These are phyloP conservation scores for Hygrophoropsis aurantiaca DNA, from an alignment of 768 basidiomycete genomes.

Conservation along the genomic window DNA sequence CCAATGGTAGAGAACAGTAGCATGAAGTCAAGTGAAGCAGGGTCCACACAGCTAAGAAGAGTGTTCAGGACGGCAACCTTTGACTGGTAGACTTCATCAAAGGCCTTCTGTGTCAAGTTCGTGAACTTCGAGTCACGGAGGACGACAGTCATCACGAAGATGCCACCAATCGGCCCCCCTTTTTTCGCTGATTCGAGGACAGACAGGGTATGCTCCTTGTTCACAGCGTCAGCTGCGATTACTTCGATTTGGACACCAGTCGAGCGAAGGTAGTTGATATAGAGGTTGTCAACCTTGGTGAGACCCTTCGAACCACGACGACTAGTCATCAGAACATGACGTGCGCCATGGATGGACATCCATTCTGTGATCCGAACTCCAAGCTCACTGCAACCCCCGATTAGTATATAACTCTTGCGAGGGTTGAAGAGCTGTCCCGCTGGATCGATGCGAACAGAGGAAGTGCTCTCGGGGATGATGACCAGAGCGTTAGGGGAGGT, in stretches of 20 bases:
- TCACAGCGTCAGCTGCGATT: conserved; percentile 25
- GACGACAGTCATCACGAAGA: conserved; percentile 34
- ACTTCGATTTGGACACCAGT: conserved; percentile 23
- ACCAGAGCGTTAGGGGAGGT: conserved; percentile 9
- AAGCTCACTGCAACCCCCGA: conserved; percentile 22
- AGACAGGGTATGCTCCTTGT: conserved; percentile 18
- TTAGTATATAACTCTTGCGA: conserved; percentile 22
- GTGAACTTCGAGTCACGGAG: conserved; percentile 33
- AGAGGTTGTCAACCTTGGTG: conserved; percentile 25
- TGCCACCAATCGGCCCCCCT: conserved; percentile 27
- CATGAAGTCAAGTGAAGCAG: conserved; percentile 27
- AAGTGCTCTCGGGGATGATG: conserved; percentile 11
- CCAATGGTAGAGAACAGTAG: conserved; percentile 34
- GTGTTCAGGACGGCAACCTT: conserved; percentile 20
- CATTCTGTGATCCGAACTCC: conserved; percentile 30
- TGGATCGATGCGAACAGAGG: conserved; percentile 20
- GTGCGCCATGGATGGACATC: conserved; percentile 33
- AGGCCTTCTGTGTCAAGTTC: conserved; percentile 31
- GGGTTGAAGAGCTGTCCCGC: conserved; percentile 29
- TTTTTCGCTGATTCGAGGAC: conserved; percentile 21
- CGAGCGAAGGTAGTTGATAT: conserved; percentile 24
- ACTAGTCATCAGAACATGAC: conserved; percentile 29
- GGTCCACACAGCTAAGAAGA: conserved; percentile 12
- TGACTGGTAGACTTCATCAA: conserved; percentile 19
- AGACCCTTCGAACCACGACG: conserved; percentile 19